A percentile compares a stretch with the other conserved stretches of the same genome.
phyloP scores from a whole-genome alignment of 352 stramenopile species.

The Pythium utonaiense region DNA sequence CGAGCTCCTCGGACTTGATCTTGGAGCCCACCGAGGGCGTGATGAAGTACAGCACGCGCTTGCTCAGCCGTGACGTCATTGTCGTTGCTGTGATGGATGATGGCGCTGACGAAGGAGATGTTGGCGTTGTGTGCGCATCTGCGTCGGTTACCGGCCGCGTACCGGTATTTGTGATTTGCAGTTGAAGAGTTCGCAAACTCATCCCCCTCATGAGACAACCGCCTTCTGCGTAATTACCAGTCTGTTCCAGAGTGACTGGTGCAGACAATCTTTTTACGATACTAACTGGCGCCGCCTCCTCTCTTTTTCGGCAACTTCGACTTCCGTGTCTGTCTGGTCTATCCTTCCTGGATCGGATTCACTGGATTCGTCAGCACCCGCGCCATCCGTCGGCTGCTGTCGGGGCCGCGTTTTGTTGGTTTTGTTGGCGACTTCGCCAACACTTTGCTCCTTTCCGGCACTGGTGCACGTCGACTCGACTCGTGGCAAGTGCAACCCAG shows the following conservation, averaged over 20 bases:
- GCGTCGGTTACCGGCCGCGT: neutral
- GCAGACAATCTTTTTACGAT: constrained; percentile 13
- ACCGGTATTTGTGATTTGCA: constrained; percentile 1
- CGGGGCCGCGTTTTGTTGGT: constrained; percentile 3
- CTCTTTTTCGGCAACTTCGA: constrained; percentile 22
- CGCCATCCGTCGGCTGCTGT: neutral
- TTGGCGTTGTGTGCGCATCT: neutral
- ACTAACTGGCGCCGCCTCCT: constrained; percentile 1
- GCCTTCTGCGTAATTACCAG: constrained; percentile 9
- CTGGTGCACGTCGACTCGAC: neutral
- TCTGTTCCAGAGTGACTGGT: constrained; percentile 5
- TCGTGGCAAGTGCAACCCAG: neutral
- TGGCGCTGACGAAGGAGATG: neutral
- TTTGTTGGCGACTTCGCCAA: neutral
- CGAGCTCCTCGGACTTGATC: constrained; percentile 25
- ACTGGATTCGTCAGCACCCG: constrained; percentile 2
- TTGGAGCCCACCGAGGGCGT: constrained; percentile 38
- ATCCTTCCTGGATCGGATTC: constrained; percentile 1
- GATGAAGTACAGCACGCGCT: constrained; percentile 57
- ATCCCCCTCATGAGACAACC: constrained; percentile 3
- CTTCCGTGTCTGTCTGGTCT: neutral
- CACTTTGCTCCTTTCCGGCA: neutral
- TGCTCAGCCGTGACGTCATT: constrained; percentile 15
- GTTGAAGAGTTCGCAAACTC: neutral
- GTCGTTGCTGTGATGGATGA: neutral